Evolutionary conservation across 768 basidiomycete species (phyloP).

Genomic region (Leccinum fibrillosum): DNA sequence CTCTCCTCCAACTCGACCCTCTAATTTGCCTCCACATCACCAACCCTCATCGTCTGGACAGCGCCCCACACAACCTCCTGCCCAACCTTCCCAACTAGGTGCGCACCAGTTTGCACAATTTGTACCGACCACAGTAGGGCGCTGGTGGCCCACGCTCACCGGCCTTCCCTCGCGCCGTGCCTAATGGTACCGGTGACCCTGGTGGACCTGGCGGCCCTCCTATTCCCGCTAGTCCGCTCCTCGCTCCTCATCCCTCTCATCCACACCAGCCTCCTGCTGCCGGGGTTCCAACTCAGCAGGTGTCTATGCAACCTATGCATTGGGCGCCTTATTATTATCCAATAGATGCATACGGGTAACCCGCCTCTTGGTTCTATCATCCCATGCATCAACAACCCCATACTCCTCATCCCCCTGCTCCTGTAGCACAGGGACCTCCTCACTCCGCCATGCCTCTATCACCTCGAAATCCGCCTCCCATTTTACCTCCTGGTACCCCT

Average conservation of each 20-base stretch:
- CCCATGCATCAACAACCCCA: too few species aligned
- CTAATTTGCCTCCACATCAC: constrained; percentile 49
- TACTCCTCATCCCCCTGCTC: too few species aligned
- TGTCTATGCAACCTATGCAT: constrained; percentile 37
- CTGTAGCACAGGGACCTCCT: too few species aligned
- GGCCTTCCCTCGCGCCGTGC: constrained; percentile 56
- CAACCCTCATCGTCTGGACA: constrained; percentile 35
- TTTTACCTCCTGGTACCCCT: too few species aligned
- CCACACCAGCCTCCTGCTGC: constrained; percentile 55
- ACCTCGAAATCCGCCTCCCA: too few species aligned
- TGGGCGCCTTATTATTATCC: constrained; percentile 55
- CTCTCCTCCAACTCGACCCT: constrained; percentile 55
- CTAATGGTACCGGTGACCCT: constrained; percentile 57
- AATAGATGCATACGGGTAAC: constrained; percentile 47
- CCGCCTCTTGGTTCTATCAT: neutral
- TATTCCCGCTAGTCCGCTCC: constrained; percentile 57
- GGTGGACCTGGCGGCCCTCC: constrained; percentile 54
- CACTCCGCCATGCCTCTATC: too few species aligned
- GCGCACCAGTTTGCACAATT: constrained; percentile 46
- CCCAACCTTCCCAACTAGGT: constrained; percentile 40
- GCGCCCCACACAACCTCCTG: constrained; percentile 37
- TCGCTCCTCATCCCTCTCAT: constrained; percentile 46
- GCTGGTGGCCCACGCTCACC: constrained; percentile 64
- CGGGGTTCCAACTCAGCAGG: constrained; percentile 45
- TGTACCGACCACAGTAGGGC: constrained; percentile 47